phyloP scores from a whole-genome alignment of 2,329 filamentous ascomycete species.

The Talaromyces amestolkiae region DNA sequence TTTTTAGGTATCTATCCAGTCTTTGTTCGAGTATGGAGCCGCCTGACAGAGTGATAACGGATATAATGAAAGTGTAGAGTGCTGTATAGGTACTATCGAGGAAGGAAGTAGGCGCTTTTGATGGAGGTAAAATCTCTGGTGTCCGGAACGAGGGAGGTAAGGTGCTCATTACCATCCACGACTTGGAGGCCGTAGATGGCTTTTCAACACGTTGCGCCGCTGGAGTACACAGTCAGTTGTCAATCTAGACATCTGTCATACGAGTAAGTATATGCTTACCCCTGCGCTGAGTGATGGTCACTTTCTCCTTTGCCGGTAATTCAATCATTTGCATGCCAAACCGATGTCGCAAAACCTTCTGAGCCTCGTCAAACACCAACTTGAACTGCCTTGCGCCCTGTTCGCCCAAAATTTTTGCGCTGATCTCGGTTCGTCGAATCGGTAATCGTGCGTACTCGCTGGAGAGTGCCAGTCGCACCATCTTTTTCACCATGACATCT shows the following conservation, averaged over 20 bases:
- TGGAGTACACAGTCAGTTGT: constrained; percentile 22
- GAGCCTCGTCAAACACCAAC: constrained; percentile 71
- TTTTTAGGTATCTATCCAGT: constrained; percentile 69
- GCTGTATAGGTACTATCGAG: constrained; percentile 77
- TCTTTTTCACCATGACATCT: constrained; percentile 55
- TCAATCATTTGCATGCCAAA: constrained; percentile 96
- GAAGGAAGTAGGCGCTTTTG: constrained; percentile 61
- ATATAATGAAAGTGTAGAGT: constrained; percentile 75
- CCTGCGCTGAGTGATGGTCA: constrained; percentile 75
- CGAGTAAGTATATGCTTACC: constrained; percentile 47
- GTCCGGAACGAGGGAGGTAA: constrained; percentile 67
- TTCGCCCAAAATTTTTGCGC: constrained; percentile 66
- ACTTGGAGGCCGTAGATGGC: constrained; percentile 52
- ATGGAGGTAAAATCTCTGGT: constrained; percentile 66
- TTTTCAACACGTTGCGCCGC: constrained; percentile 51
- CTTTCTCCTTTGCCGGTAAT: constrained; percentile 75
- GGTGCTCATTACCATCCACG: constrained; percentile 74
- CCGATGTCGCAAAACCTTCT: constrained; percentile 64
- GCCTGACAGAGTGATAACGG: constrained; percentile 69
- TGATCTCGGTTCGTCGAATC: constrained; percentile 59
- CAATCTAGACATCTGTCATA: neutral
- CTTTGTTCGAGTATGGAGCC: constrained; percentile 77
- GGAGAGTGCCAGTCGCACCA: constrained; percentile 61
- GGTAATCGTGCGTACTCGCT: constrained; percentile 60
- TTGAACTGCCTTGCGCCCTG: constrained; percentile 69